Evolutionary conservation across 306 rosid species (phyloP).

Genomic region (Urtica urens): DNA sequence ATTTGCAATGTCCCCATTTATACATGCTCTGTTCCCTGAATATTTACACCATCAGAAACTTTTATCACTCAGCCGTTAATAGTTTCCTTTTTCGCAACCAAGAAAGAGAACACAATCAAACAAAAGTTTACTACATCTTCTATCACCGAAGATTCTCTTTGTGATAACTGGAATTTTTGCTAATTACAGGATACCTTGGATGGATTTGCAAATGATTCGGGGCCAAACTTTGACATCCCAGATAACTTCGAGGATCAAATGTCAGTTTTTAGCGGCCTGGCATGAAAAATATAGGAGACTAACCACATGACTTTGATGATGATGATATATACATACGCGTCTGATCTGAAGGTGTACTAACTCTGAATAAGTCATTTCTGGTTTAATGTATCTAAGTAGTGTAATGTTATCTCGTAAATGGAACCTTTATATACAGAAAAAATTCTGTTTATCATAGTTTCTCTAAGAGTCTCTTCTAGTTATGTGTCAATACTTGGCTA

Average conservation of each 20-base stretch:
- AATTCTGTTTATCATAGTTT: no score
- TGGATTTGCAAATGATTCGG: constrained; percentile 51
- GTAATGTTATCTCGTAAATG: no score
- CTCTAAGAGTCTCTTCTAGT: no score
- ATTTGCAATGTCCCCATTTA: no score
- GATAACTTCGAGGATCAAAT: constrained; percentile 58
- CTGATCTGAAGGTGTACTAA: constrained; percentile 1
- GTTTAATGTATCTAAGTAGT: constrained; percentile 1
- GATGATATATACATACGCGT: no score
- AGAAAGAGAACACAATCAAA: no score
- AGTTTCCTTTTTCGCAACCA: background rate
- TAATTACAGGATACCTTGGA: constrained; percentile 43
- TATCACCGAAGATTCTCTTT: background rate
- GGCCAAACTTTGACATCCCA: constrained; percentile 54
- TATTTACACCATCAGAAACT: no score
- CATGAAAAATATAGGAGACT: constrained; percentile 9
- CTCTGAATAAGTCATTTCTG: background rate
- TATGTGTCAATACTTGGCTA: background rate
- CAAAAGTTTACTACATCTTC: no score
- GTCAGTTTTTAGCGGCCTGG: constrained; percentile 14
- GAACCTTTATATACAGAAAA: no score
- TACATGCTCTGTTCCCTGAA: no score
- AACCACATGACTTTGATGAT: background rate
- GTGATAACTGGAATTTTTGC: background rate
- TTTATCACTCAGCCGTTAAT: background rate